Conservation (phyloP, 768 basidiomycete genomes). For the Trichaptum fuscoviolaceum region DNA sequence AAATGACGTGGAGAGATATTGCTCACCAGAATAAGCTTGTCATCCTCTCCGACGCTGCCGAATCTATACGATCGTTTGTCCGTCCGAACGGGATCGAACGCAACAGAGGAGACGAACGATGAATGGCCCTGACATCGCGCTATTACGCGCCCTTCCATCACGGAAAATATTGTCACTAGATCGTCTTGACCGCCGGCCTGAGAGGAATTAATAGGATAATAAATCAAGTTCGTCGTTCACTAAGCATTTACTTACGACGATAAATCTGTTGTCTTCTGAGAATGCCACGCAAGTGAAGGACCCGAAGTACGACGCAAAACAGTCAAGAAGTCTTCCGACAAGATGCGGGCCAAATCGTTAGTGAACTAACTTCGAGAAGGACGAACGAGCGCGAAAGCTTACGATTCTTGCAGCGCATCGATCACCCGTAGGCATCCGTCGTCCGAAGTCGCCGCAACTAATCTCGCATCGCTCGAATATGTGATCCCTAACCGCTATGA, state of each 20-base stretch:
- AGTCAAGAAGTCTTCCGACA: constrained; percentile 72
- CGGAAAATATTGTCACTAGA: constrained; percentile 88
- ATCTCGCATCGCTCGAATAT: constrained; percentile 90
- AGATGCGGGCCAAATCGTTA: background rate
- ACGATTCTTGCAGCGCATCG: constrained; percentile 85
- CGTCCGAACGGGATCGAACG: constrained; percentile 86
- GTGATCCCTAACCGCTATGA: constrained; percentile 7
- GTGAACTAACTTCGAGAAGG: background rate
- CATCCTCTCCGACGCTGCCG: constrained; percentile 95
- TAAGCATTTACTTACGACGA: constrained; percentile 49
- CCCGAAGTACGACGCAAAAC: constrained; percentile 94
- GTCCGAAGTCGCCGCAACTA: constrained; percentile 85
- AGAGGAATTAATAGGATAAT: constrained; percentile 7
- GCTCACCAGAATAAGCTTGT: constrained; percentile 82
- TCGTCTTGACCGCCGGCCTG: constrained; percentile 98
- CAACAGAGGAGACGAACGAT: constrained; percentile 84
- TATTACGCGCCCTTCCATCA: constrained; percentile 89
- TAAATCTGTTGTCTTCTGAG: constrained; percentile 94
- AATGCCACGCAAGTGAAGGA: constrained; percentile 85
- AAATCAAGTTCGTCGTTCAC: constrained; percentile 6
- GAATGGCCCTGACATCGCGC: constrained; percentile 97
- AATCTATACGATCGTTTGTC: constrained; percentile 92
- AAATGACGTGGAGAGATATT: constrained; percentile 6
- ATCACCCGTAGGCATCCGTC: constrained; percentile 90
- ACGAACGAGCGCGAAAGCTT: constrained; percentile 22